These are phyloP conservation scores for Plantago ovata DNA, from an alignment of 257 asterid genomes.

Conservation along the genomic window DNA sequence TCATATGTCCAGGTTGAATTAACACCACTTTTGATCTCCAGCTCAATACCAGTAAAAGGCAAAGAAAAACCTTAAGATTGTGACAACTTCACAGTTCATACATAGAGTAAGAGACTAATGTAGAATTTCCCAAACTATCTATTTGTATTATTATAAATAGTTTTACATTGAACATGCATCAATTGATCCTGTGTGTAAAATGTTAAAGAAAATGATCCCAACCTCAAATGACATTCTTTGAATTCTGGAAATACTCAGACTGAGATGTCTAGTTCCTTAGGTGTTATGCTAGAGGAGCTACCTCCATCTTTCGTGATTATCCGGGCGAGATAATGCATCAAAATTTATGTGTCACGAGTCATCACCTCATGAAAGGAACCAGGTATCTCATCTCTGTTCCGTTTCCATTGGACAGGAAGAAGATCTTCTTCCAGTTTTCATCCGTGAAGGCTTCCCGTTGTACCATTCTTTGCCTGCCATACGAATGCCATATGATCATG, in stretches of 20 bases:
- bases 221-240: conserved; percentile 1
- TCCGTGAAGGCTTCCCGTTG: conserved; percentile 72
- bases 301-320: conserved; percentile 11
- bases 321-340: neutral
- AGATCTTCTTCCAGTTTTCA: conserved; percentile 95
- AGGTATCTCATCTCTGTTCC: conserved; percentile 87
- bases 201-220: neutral
- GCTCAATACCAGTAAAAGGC: too few relatives aligned
- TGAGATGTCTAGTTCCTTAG: neutral
- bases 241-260: neutral
- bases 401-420: conserved; percentile 81
- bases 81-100: too few relatives aligned
- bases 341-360: neutral
- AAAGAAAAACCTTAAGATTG: too few relatives aligned
- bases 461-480: conserved; percentile 81
- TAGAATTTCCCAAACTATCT: too few relatives aligned
- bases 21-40: too few relatives aligned
- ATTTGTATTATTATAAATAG: too few relatives aligned
- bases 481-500: neutral
- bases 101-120: too few relatives aligned
- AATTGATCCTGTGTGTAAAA: conserved; percentile 1
- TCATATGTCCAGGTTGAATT: too few relatives aligned
- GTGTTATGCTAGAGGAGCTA: conserved; percentile 2
- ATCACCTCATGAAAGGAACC: conserved; percentile 85
- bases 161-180: too few relatives aligned